phyloP scores from a whole-genome alignment of 2,329 filamentous ascomycete genomes.

The Dactylellina sp. region DNA sequence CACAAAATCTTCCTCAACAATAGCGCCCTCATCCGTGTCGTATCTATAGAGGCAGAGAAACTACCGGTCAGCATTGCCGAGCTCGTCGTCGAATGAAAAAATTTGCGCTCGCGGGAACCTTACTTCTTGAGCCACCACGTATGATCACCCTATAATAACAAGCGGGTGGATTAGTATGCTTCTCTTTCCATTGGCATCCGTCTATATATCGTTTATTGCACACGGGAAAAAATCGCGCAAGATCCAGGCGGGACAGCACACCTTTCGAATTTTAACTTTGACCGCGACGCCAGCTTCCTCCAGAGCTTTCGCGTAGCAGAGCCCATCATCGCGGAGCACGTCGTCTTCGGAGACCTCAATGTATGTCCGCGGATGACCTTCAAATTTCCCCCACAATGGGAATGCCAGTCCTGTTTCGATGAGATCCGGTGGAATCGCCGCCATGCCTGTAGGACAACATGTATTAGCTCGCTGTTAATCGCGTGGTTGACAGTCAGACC shows the following conservation, averaged over 20 bases:
- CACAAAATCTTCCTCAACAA: constrained; percentile 64
- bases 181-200: constrained; percentile 27
- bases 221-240: constrained; percentile 53
- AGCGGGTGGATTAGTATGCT: constrained; percentile 23
- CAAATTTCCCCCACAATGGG: constrained; percentile 51
- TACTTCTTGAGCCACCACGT: constrained; percentile 67
- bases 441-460: constrained; percentile 36
- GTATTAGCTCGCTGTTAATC: constrained; percentile 39
- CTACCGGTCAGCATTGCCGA: constrained; percentile 37
- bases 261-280: constrained; percentile 65
- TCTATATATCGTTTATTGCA: constrained; percentile 20
- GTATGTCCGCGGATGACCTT: constrained; percentile 64
- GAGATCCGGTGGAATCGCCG: constrained; percentile 34
- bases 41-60: constrained; percentile 32
- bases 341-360: constrained; percentile 69
- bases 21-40: constrained; percentile 63
- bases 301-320: constrained; percentile 67
- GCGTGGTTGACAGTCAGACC: constrained; percentile 40
- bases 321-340: constrained; percentile 68
- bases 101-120: constrained; percentile 23
- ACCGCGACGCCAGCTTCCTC: constrained; percentile 64
- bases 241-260: constrained; percentile 63
- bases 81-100: constrained; percentile 20
- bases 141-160: constrained; percentile 62
- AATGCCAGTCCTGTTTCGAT: constrained; percentile 45